Conservation (phyloP, 495 filamentous ascomycete genomes). For the Penicillium paradoxum region DNA sequence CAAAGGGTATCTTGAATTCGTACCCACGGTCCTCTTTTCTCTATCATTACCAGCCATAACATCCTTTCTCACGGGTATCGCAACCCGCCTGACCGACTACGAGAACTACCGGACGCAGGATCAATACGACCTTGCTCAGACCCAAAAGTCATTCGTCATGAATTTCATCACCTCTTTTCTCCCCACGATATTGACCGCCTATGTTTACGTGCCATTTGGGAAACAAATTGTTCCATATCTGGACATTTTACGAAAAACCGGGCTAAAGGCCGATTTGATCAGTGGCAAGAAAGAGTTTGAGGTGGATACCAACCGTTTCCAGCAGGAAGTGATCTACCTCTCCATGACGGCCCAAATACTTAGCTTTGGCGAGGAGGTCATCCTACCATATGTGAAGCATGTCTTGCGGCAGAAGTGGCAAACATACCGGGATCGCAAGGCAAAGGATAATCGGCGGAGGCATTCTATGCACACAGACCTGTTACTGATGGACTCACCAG, state of each 20-base stretch:
- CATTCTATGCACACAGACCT: constrained; percentile 27
- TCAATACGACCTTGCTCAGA: constrained; percentile 73
- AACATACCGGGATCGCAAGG: constrained; percentile 25
- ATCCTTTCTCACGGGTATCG: constrained; percentile 66
- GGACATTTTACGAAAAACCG: constrained; percentile 59
- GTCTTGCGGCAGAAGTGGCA: constrained; percentile 37
- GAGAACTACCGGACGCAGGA: constrained; percentile 91
- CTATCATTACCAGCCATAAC: constrained; percentile 70
- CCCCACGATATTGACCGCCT: constrained; percentile 86
- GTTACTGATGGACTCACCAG: constrained; percentile 49
- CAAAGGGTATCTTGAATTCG: constrained; percentile 75
- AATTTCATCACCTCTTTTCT: constrained; percentile 96
- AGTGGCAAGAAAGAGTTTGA: constrained; percentile 46
- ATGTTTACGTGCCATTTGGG: constrained; percentile 93
- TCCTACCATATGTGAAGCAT: constrained; percentile 80
- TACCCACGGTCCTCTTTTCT: constrained; percentile 80
- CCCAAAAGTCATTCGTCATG: constrained; percentile 85
- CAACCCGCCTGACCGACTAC: constrained; percentile 69
- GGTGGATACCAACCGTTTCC: constrained; percentile 75
- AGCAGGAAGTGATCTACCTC: constrained; percentile 91
- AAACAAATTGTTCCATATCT: constrained; percentile 76
- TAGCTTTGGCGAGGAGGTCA: constrained; percentile 75
- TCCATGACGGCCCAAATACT: constrained; percentile 90
- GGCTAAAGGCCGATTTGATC: constrained; percentile 20
- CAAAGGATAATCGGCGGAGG: constrained; percentile 13